Evolutionary conservation across 495 filamentous ascomycete genomes (phyloP).

Genomic region (Aspergillus mulundensis): DNA sequence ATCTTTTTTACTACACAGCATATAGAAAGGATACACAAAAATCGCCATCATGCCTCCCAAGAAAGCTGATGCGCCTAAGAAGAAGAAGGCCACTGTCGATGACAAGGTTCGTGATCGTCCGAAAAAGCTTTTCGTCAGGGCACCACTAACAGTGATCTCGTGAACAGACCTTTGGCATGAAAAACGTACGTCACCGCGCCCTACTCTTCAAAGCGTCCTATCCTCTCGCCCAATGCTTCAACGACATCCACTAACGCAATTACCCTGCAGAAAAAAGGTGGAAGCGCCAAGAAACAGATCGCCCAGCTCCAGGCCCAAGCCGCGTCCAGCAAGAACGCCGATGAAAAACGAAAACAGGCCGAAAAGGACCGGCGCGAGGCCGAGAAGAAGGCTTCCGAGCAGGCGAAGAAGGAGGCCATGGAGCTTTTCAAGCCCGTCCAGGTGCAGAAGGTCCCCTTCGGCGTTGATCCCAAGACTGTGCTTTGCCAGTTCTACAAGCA

Average conservation of each 20-base stretch:
- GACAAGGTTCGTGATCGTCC: constrained; percentile 61
- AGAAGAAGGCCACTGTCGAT: constrained; percentile 72
- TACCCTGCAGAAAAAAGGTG: constrained; percentile 76
- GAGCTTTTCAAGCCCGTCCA: constrained; percentile 94
- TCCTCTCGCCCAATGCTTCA: neutral
- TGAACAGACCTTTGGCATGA: constrained; percentile 88
- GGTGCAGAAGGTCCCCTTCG: constrained; percentile 93
- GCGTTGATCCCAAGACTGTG: constrained; percentile 98
- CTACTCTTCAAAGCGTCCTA: constrained; percentile 4
- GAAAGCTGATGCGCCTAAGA: constrained; percentile 61
- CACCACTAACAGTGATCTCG: constrained; percentile 15
- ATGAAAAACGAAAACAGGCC: constrained; percentile 84
- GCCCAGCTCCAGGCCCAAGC: constrained; percentile 70
- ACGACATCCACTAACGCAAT: constrained; percentile 11
- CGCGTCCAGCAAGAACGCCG: constrained; percentile 66
- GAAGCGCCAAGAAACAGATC: constrained; percentile 81
- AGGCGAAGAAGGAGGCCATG: constrained; percentile 68
- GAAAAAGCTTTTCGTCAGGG: neutral
- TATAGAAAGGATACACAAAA: constrained; percentile 16
- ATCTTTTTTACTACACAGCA: constrained; percentile 1
- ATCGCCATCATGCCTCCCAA: constrained; percentile 84
- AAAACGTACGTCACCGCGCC: constrained; percentile 62
- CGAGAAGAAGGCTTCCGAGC: constrained; percentile 84
- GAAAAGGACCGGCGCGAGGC: constrained; percentile 80
- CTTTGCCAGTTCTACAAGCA: constrained; percentile 94